Evolutionary conservation across 192 early-diverging fungal species (phyloP).

Genomic region (Coemansia sp.): DNA sequence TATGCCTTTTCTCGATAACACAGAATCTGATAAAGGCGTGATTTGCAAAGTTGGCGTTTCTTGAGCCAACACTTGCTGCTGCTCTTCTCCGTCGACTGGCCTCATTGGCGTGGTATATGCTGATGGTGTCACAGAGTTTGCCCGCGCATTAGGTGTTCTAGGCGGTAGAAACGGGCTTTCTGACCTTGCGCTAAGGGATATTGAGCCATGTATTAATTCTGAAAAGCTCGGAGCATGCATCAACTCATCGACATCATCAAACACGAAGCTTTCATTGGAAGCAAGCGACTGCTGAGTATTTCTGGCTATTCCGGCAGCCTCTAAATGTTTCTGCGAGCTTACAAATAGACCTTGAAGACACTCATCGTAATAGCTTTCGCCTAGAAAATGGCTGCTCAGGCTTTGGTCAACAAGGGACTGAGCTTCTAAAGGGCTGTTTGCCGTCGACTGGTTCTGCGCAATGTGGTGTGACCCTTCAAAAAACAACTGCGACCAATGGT

Average conservation of each 20-base stretch:
- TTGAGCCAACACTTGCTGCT: background rate
- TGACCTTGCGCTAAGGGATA: background rate
- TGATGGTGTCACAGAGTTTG: background rate
- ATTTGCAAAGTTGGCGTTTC: background rate
- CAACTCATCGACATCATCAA: background rate
- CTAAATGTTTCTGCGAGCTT: background rate
- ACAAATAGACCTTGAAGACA: background rate
- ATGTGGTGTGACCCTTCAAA: background rate
- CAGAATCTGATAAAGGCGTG: background rate
- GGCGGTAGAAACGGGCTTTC: background rate
- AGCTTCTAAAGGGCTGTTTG: background rate
- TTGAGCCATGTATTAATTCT: background rate
- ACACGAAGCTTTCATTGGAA: background rate
- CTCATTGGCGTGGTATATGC: background rate
- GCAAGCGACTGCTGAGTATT: background rate
- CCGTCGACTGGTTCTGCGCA: background rate
- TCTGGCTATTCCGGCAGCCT: background rate
- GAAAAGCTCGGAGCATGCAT: background rate
- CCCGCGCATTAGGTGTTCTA: background rate
- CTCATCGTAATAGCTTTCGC: conserved; percentile 3
- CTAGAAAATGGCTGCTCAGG: background rate
- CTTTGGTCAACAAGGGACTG: background rate
- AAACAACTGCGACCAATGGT: conserved; percentile 9
- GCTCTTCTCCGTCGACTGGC: background rate
- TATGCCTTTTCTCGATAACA: background rate